These are phyloP conservation scores for Strobilomyces dryophilus DNA, from an alignment of 768 basidiomycete genomes.

Conservation along the genomic window DNA sequence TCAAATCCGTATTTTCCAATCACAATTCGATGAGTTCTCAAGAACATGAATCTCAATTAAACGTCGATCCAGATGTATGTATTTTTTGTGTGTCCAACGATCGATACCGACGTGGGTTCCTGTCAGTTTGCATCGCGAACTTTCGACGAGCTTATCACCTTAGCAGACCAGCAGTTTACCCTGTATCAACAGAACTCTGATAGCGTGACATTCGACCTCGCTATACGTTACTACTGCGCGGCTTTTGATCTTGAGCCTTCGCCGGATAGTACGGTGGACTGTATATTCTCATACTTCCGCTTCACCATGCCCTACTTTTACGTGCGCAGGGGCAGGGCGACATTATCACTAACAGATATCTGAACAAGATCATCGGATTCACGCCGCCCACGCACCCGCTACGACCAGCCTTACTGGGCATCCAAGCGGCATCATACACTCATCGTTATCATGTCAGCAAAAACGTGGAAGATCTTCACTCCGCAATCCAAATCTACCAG, in stretches of 20 bases:
- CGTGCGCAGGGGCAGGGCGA: not conserved
- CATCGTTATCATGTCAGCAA: slow-evolving; percentile 11
- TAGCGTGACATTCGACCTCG: slow-evolving; percentile 3
- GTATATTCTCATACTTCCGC: slow-evolving; percentile 10
- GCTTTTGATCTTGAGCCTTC: slow-evolving; percentile 16
- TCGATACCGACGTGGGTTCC: not conserved
- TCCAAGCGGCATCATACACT: slow-evolving; percentile 9
- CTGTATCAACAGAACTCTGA: slow-evolving; percentile 8
- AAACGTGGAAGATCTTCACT: slow-evolving; percentile 14
- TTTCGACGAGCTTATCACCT: slow-evolving; percentile 9
- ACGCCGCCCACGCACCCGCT: slow-evolving; percentile 5
- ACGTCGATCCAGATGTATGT: slow-evolving; percentile 2
- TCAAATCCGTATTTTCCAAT: not conserved
- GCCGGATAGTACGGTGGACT: not conserved
- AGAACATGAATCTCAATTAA: not conserved
- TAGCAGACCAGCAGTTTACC: slow-evolving; percentile 6
- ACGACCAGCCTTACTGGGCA: slow-evolving; percentile 5
- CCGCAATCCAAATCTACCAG: slow-evolving; percentile 1
- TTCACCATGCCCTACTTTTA: not conserved
- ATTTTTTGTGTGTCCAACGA: not conserved
- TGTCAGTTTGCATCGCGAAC: slow-evolving; percentile 22
- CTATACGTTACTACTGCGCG: slow-evolving; percentile 11
- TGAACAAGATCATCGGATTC: slow-evolving; percentile 9
- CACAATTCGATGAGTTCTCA: not conserved
- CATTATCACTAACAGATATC: not conserved